Conservation (phyloP, 768 basidiomycete genomes). For the Suillus discolor region DNA sequence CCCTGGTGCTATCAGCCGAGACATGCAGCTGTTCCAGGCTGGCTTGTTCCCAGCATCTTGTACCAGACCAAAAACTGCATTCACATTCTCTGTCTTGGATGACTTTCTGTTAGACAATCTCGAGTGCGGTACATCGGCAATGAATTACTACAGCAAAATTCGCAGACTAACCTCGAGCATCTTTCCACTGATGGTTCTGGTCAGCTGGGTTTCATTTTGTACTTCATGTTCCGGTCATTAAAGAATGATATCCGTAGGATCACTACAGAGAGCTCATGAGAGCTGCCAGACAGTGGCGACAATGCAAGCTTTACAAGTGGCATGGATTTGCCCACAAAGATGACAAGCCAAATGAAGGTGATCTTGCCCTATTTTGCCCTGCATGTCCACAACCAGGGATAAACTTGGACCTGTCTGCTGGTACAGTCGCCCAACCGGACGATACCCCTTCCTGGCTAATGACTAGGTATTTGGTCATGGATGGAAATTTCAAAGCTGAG, state of each 20-base stretch:
- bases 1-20: neutral
- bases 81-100: neutral
- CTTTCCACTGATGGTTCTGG: neutral
- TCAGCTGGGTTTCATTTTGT: neutral
- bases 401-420: neutral
- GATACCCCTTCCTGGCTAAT: neutral
- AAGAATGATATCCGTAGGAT: conserved; percentile 6
- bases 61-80: neutral
- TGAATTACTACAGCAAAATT: neutral
- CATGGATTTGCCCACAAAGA: conserved; percentile 10
- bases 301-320: conserved; percentile 22
- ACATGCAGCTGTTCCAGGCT: neutral
- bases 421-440: neutral
- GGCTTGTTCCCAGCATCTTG: neutral
- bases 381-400: neutral
- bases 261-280: conserved; percentile 20
- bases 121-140: neutral
- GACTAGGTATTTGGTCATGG: neutral
- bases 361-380: neutral
- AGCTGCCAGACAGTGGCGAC: conserved; percentile 17
- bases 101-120: neutral
- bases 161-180: neutral
- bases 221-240: neutral
- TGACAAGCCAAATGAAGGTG: neutral
- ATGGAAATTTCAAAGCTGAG: neutral